Base-by-base conservation (phyloP, 768 basidiomycete genomes). In the Pleurotus ostreatus region DNA sequence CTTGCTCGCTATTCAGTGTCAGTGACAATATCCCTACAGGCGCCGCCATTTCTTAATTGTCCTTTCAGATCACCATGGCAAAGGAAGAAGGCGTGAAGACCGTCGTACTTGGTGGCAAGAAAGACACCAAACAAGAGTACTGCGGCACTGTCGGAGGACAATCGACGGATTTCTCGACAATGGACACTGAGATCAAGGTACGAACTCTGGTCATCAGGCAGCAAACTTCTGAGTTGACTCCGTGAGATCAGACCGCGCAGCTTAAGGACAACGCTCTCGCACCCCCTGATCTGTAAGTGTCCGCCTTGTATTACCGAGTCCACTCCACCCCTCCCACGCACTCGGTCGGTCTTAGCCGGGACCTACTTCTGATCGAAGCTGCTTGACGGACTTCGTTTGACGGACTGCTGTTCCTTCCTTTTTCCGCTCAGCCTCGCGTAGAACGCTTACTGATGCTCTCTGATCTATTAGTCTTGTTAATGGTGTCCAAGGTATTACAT, bases 141-240 rank as follows among this genome's bases (percentile, higher is more conserved):
- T 83, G 81, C 59, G 84, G 84, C 15, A 79, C 76, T 34, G 83
- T 85, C 30, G 83, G 82, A 13, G 83, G 83, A 0, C 80, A 86
- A 67, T 82, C 81, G 3, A 78, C 78, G 2, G 77, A 78, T 59
- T 85, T 79, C 65, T 73, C 78, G 0, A 76, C 72, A 11, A 79
- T 85, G 11, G 82, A 85, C 63, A 81, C 81, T 12, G 78, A 84
- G 65, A 71, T 84, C 58, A 84, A 83, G 74, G 51, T 53, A 34
- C 30, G 9, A 9, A 9, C 9, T 8, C 30, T 34, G 9, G 1
- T 34, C 30, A 34, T 34, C 30, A 8, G 11, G 30, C 30, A 34
- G 8, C 30, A 34, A 34, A 46, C 54, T 37, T 13, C 30, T 23
- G 54, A 26, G 23, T 23, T 55, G 45, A 45, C 25, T 7, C 40